A percentile compares a stretch with the other conserved stretches of the same genome.
Evolutionary conservation across 371 early-diverging fungal species (phyloP).

Genomic region (Choanephora cucurbitarum): DNA sequence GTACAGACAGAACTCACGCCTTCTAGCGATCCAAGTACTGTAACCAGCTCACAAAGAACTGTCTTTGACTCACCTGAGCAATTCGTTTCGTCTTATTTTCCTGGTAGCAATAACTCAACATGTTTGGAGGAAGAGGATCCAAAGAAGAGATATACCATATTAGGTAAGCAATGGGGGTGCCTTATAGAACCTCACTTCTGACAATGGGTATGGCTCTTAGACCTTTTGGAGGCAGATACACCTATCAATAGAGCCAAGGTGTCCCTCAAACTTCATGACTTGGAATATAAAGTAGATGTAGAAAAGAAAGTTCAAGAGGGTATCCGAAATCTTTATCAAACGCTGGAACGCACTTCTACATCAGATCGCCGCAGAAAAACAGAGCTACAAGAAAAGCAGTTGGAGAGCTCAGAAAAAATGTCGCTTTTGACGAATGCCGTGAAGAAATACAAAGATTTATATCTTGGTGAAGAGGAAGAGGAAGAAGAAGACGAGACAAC

Average conservation of each 20-base stretch:
- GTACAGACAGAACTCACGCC: neutral
- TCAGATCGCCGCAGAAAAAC: conserved; percentile 56
- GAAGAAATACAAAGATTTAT: conserved; percentile 81
- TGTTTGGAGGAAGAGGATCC: conserved; percentile 12
- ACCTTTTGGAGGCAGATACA: conserved; percentile 74
- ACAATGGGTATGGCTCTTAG: conserved; percentile 21
- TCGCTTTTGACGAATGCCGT: conserved; percentile 73
- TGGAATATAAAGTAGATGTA: conserved; percentile 83
- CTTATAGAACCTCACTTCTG: no score
- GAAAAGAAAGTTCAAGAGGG: conserved; percentile 87
- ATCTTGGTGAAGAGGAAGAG: conserved; percentile 69
- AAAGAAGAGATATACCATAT: conserved; percentile 44
- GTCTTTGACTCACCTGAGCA: conserved; percentile 11
- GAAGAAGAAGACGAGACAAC: conserved; percentile 54
- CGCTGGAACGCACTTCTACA: conserved; percentile 33
- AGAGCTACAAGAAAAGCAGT: conserved; percentile 63
- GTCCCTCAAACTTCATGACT: conserved; percentile 79
- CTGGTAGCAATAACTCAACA: neutral
- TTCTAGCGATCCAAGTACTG: neutral
- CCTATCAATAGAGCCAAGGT: conserved; percentile 82
- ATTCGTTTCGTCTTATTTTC: conserved; percentile 5
- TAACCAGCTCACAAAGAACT: neutral
- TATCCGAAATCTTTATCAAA: conserved; percentile 44
- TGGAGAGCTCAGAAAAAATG: conserved; percentile 81
- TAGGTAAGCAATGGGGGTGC: no score